Base-by-base conservation (phyloP, 75 land plant genomes). In the Isoetes taiwanensis region DNA sequence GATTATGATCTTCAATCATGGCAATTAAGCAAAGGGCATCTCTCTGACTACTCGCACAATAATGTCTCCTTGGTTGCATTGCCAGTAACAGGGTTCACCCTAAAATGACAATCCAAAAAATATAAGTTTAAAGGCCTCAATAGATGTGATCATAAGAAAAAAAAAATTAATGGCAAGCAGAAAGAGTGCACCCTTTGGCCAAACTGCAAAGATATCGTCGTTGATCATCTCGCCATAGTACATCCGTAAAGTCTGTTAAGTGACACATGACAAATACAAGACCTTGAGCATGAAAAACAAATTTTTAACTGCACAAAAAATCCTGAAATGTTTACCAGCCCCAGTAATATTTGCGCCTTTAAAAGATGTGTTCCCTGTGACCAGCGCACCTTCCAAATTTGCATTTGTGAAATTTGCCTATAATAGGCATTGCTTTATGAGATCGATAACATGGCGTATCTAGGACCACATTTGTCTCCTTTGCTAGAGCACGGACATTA, bases 341-440 rank as follows among this genome's bases (percentile, higher is more conserved):
- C 97, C 97, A 19, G 69, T 76, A 34, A 91, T 86, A 24, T 35
- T 73, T 56, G 97, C 68, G 31, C 88, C 94, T 53, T 64, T 80
- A 43, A 91, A 91, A 25, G 97, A 86, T 14, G 97, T 91, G 67
- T 91, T 91, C 26, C 97, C 97, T 0, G 97, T 91, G 41, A 81
- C 77, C 41, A 83, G 74, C 28, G 97, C 97, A 64, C 97, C 97
- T 68, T 91, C 97, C 32, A 91, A 41, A 65, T 80, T 87, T 53
- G 97, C 94, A 72, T 91, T 91, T 33, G 69, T 78, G 54, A 91
- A 64, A 65, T 91, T 91, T 43, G 78, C 97, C 97, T 91, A 69
- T 37, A 32, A 60, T 43, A 38, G 30, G 3, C 43, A 10, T 23
- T 21, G 9, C 52, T 43, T 14, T 11, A 26, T 60, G 28, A 35